Evolutionary conservation across 176 grass and related monocot species (phyloP).

Genomic region (Eleusine coracana): DNA sequence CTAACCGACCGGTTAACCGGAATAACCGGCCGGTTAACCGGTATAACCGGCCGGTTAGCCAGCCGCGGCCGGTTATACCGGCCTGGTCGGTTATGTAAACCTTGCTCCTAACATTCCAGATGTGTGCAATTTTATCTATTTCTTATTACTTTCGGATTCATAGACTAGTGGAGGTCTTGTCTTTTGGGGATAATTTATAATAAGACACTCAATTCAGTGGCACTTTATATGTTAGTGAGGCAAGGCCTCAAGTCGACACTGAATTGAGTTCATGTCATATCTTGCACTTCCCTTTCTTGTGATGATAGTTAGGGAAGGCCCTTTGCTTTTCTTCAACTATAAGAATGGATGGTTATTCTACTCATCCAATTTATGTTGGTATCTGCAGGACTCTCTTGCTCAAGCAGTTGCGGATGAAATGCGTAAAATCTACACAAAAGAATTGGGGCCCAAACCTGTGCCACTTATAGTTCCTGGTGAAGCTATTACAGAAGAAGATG

Average conservation of each 20-base stretch:
- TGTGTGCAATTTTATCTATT: background rate
- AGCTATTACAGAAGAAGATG: slow-evolving; percentile 88
- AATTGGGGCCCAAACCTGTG: slow-evolving; percentile 78
- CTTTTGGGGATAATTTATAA: background rate
- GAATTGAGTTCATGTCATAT: background rate
- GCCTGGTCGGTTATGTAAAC: too few species aligned
- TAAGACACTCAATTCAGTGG: background rate
- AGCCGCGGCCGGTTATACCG: too few species aligned
- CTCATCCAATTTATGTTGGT: slow-evolving; percentile 25
- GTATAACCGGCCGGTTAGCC: too few species aligned
- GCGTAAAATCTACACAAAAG: slow-evolving; percentile 74
- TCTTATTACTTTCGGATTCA: slow-evolving; percentile 4
- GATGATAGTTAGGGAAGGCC: background rate
- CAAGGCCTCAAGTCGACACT: background rate
- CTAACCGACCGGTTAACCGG: too few species aligned
- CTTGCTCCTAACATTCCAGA: slow-evolving; percentile 1
- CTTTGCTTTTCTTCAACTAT: background rate
- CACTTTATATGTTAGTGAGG: background rate
- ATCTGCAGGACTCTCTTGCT: slow-evolving; percentile 77
- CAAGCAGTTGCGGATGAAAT: slow-evolving; percentile 87
- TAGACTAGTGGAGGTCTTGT: background rate
- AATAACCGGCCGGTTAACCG: too few species aligned
- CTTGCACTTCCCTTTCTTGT: background rate
- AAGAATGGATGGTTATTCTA: background rate
- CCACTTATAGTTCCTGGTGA: slow-evolving; percentile 84